These are phyloP conservation scores for Mentha longifolia DNA, from an alignment of 257 asterid species.

Conservation along the genomic window DNA sequence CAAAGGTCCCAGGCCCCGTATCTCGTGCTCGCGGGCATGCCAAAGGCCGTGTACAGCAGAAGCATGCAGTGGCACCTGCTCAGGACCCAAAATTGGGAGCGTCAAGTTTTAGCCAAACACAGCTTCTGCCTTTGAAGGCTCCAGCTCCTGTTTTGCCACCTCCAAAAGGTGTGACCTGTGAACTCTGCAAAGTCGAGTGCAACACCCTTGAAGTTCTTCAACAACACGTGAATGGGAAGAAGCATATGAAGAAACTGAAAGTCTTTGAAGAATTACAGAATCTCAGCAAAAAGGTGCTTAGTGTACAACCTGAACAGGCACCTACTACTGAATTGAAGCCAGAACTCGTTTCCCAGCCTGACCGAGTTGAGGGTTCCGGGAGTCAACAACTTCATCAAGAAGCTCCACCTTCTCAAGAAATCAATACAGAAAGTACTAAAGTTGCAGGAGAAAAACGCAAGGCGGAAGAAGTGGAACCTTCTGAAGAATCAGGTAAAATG, in stretches of 20 bases:
- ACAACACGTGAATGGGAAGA: slow-evolving; percentile 62
- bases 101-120: slow-evolving; percentile 25
- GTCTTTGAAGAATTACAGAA: slow-evolving; percentile 48
- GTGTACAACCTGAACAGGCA: slow-evolving; percentile 34
- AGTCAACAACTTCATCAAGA: slow-evolving; percentile 35
- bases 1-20: slow-evolving; percentile 30
- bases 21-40: slow-evolving; percentile 40
- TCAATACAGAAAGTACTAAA: slow-evolving; percentile 35
- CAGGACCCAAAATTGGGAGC: slow-evolving; percentile 35
- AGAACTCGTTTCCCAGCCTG: slow-evolving; percentile 39
- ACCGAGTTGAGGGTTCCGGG: slow-evolving; percentile 30
- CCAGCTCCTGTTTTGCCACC: slow-evolving; percentile 43
- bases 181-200: slow-evolving; percentile 67
- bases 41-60: slow-evolving; percentile 33
- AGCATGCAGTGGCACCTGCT: slow-evolving; percentile 29
- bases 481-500: slow-evolving; percentile 35
- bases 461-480: slow-evolving; percentile 38
- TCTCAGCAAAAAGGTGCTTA: slow-evolving; percentile 35
- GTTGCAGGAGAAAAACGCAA: slow-evolving; percentile 40
- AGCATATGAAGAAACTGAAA: slow-evolving; percentile 60
- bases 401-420: slow-evolving; percentile 37
- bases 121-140: slow-evolving; percentile 26
- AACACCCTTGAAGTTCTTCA: slow-evolving; percentile 59
- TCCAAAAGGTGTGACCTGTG: slow-evolving; percentile 49
- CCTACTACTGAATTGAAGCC: slow-evolving; percentile 36